Base-by-base conservation (phyloP, 148 eudicot species). In the Chenopodium berlandieri region DNA sequence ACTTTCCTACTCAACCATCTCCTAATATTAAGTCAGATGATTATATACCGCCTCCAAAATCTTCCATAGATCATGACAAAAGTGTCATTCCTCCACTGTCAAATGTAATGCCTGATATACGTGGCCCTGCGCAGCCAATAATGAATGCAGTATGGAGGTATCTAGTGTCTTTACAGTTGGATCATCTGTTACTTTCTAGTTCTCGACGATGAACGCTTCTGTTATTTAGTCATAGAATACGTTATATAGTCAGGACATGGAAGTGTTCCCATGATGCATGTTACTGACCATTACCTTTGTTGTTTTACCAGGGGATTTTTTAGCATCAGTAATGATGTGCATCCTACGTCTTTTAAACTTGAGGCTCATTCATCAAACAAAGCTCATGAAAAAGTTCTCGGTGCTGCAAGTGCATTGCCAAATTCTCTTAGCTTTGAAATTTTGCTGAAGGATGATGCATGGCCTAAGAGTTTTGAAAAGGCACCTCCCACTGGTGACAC, bases 301-400 rank as follows among this genome's bases (percentile, higher is more conserved):
- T 56, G 74, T 34, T 71, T 71, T 76, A 63, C 32, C 73, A 85
- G 87, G 73, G 87, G 87, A 78, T 11, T 20, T 65, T 82, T 79
- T 70, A 75, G 68, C 84, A 82, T 82, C 56, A 60, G 37, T 31
- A 37, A 79, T 46, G 46, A 71, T 75, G 75, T 46, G 8, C 11
- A 9, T 34, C 75, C 86, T 27, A 75, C 16, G 54, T 48, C 77
- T 71, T 63, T 87, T 79, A 78, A 13, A 64, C 79, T 87, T 9
- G 79, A 79, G 76, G 89, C 85, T 25, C 89, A 82, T 76, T 23
- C 82, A 71, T 87, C 89, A 23, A 84, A 76, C 72, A 87, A 82
- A 87, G 87, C 89, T 79, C 82, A 81, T 58, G 72, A 60, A n/a
- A 82, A 76, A 46, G 89, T 82, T 40, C 52, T 73, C 56, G 80